Base-by-base conservation (phyloP, 371 early-diverging fungal genomes). In the Conidiobolus incongruus region DNA sequence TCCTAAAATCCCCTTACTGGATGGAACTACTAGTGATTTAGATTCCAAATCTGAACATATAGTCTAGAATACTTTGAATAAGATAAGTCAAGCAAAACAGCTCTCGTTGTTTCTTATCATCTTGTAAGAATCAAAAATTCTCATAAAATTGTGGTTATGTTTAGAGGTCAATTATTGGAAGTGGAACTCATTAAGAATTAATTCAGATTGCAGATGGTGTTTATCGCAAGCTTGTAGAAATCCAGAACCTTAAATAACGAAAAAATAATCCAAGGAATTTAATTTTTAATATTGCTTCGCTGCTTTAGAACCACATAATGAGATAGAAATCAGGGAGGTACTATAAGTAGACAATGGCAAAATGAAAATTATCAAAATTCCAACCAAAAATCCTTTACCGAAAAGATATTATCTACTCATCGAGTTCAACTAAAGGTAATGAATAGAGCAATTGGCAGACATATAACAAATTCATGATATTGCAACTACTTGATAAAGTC, bases 41-140 rank as follows among this genome's bases (percentile, higher is more conserved):
- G 88, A 91, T 66, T 71, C 77, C 0, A 64, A 70, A 48, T 75
- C 79, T 4, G 91, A 94, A 53, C 62, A 73, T 21, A 55, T 78
- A 12, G 80, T 88, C 0, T 84, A 84, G 52, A 54, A 58, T 30
- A 82, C 84, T 13, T 58, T 85, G 22, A 89, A 89, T 45, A 61
- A 56, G 17, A 88, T 88, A 3, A 41, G 80, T 19, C 51, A 56
- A 26, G 67, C 75, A 35, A 67, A 29, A 89, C 91, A 1, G 89
- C 92, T 1, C 72, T 98, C 38, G 78, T 89, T 4, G 80, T 95
- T 53, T 92, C 94, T 1, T 94, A 94, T 52, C 72, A 81, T 35
- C 61, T 86, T 1, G 76, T 80, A 36, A 86, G 83, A 1, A 68
- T 77, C 37, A 60, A n/a, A n/a, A n/a, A n/a, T n/a, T n/a, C n/a